Conservation (phyloP, 2,329 filamentous ascomycete species). For the Fusarium pseudocircinatum region DNA sequence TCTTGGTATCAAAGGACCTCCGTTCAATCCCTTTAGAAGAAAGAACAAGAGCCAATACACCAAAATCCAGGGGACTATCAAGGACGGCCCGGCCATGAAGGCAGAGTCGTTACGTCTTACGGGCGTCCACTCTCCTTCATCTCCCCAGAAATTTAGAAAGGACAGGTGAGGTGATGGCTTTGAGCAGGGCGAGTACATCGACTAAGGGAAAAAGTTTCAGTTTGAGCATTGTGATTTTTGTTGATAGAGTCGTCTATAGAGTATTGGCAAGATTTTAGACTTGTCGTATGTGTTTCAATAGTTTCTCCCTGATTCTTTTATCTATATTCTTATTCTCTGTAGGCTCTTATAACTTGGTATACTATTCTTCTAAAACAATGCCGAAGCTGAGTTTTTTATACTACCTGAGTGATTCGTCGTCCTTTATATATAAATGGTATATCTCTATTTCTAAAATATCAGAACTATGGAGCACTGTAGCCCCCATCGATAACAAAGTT, state of each 20-base stretch:
- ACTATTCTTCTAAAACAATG: background rate
- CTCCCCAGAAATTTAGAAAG: background rate
- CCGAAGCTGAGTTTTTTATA: background rate
- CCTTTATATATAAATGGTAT: background rate
- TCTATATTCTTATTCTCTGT: background rate
- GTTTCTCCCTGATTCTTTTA: background rate
- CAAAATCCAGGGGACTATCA: background rate
- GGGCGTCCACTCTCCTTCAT: constrained; percentile 14
- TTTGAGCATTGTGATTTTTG: background rate
- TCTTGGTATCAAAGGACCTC: background rate
- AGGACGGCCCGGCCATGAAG: background rate
- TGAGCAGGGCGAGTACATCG: background rate
- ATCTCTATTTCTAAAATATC: background rate
- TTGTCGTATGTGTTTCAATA: background rate
- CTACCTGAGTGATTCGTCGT: background rate
- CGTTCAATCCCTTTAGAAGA: background rate
- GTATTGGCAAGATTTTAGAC: too few species aligned
- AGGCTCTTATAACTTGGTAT: background rate
- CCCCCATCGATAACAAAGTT: constrained; percentile 47
- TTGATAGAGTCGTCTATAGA: background rate
- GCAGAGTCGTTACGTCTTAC: background rate
- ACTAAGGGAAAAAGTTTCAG: background rate
- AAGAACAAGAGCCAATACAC: background rate
- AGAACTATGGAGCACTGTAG: constrained; percentile 40
- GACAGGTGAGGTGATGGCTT: background rate